Evolutionary conservation across 2,329 filamentous ascomycete genomes (phyloP).

Genomic region (Paraphoma sp.): DNA sequence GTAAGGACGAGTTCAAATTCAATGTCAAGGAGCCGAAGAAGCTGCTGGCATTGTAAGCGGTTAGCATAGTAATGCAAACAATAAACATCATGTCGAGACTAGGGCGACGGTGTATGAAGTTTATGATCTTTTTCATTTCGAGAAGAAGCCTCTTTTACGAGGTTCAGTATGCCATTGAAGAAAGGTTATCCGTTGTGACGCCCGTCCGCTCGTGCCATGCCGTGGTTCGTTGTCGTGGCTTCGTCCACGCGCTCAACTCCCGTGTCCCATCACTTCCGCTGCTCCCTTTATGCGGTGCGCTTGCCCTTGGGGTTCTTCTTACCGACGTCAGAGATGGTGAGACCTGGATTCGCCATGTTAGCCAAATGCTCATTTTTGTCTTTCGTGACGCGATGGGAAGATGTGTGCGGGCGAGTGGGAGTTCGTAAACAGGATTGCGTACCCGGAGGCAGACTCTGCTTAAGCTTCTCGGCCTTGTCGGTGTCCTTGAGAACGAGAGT

Average conservation of each 20-base stretch:
- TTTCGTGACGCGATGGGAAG: background rate
- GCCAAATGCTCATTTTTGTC: background rate
- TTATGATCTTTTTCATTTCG: slow-evolving; percentile 36
- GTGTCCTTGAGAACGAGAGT: slow-evolving; percentile 97
- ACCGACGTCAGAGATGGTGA: slow-evolving; percentile 65
- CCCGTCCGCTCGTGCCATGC: slow-evolving; percentile 35
- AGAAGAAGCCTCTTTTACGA: slow-evolving; percentile 27
- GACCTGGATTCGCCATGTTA: slow-evolving; percentile 50
- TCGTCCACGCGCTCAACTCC: slow-evolving; percentile 14
- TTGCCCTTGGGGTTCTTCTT: slow-evolving; percentile 69
- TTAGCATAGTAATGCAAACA: background rate
- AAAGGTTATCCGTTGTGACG: slow-evolving; percentile 42
- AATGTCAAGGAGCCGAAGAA: slow-evolving; percentile 47
- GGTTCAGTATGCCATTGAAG: slow-evolving; percentile 41
- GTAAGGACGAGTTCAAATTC: slow-evolving; percentile 65
- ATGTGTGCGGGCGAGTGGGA: background rate
- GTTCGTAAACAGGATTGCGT: too few relatives aligned
- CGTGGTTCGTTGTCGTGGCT: slow-evolving; percentile 20
- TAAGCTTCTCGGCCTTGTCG: slow-evolving; percentile 99
- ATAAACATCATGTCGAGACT: too few relatives aligned
- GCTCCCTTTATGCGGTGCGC: slow-evolving; percentile 44
- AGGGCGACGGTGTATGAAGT: slow-evolving; percentile 19
- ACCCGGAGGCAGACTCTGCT: slow-evolving; percentile 98
- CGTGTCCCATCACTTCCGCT: slow-evolving; percentile 1
- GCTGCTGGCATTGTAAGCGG: slow-evolving; percentile 7